Conservation (phyloP, 2,329 filamentous ascomycete genomes). For the Parascedosporium putredinis region DNA sequence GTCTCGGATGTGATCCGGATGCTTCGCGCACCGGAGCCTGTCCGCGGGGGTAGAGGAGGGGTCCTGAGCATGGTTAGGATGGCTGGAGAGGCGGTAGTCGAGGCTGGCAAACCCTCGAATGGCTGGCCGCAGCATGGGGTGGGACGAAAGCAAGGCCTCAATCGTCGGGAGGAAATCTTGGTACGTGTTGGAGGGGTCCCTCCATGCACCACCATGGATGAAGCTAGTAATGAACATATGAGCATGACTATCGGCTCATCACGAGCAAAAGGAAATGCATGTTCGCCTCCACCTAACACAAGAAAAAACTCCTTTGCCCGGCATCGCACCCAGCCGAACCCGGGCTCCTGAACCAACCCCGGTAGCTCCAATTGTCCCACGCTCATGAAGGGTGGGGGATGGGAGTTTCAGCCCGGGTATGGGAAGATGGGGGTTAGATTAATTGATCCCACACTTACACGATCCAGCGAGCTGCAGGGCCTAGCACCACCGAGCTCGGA, state of each 20-base stretch:
- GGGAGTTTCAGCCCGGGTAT: background rate
- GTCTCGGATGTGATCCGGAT: constrained; percentile 52
- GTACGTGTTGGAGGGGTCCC: constrained; percentile 14
- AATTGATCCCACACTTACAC: constrained; percentile 7
- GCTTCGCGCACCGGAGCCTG: constrained; percentile 33
- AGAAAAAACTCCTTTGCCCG: too few species aligned
- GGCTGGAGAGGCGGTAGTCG: constrained; percentile 50
- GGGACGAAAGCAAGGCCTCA: constrained; percentile 29
- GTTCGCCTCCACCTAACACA: too few species aligned
- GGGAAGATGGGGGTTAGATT: too few species aligned
- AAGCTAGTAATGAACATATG: constrained; percentile 35
- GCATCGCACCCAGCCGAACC: too few species aligned
- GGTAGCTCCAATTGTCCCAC: too few species aligned
- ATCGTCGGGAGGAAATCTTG: constrained; percentile 9
- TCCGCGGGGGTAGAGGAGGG: constrained; percentile 3
- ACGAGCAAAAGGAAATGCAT: too few species aligned
- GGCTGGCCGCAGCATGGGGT: constrained; percentile 48
- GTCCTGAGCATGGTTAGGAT: constrained; percentile 32
- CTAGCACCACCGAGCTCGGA: background rate
- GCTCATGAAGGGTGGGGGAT: too few species aligned
- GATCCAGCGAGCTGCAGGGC: background rate
- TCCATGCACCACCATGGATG: constrained; percentile 19
- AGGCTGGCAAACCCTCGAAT: constrained; percentile 26
- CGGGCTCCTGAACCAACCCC: too few species aligned
- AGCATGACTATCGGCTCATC: too few species aligned